phyloP scores from a whole-genome alignment of 2,329 filamentous ascomycete species.

The Ilyonectria sp. region DNA sequence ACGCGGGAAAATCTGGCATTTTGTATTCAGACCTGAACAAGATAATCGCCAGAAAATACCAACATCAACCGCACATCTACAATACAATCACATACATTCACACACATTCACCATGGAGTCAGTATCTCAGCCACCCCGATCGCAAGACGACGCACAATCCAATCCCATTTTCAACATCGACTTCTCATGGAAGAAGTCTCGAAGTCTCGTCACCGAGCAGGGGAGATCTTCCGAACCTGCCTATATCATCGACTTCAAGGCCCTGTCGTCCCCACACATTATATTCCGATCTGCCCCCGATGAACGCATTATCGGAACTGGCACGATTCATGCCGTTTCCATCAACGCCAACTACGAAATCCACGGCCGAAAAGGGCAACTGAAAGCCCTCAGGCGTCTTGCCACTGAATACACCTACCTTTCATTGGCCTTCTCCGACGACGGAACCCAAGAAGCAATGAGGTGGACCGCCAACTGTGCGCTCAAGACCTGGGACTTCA shows the following conservation, averaged over 20 bases:
- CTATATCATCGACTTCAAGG: conserved; percentile 36
- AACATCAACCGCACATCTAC: no score
- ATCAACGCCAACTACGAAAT: conserved; percentile 44
- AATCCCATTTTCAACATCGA: conserved; percentile 30
- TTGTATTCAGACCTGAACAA: no score
- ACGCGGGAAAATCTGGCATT: no score
- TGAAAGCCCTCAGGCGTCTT: conserved; percentile 40
- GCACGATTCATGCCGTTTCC: conserved; percentile 38
- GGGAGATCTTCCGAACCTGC: conserved; percentile 23
- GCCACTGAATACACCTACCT: conserved; percentile 43
- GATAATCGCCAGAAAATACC: no score
- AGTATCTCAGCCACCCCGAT: no score
- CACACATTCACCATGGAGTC: no score
- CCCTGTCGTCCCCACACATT: conserved; percentile 29
- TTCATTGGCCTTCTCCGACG: conserved; percentile 36
- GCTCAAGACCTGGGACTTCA: conserved; percentile 45
- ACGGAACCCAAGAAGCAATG: conserved; percentile 35
- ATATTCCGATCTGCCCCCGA: conserved; percentile 27
- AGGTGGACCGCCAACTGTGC: conserved; percentile 34
- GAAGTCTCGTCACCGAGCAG: conserved; percentile 31
- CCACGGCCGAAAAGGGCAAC: conserved; percentile 36
- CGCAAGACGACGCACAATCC: no score
- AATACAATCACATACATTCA: no score
- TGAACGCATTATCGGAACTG: conserved; percentile 26
- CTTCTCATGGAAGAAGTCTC: conserved; percentile 39